These are phyloP conservation scores for Candida adriatica DNA, from an alignment of 805 yeast species.

Conservation along the genomic window DNA sequence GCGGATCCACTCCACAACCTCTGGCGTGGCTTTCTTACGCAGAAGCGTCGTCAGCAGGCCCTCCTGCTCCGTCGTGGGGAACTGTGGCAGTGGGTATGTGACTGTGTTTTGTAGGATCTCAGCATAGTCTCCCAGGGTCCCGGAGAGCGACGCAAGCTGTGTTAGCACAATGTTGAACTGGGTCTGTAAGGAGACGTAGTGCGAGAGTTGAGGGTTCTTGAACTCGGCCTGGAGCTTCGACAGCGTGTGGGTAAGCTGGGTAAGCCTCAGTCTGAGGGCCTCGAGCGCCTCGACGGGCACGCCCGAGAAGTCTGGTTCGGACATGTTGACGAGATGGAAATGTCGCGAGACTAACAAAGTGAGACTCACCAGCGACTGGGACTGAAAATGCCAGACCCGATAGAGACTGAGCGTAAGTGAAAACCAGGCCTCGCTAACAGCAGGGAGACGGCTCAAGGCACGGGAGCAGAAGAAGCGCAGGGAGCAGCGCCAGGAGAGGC, in stretches of 20 bases:
- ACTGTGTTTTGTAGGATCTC: conserved; percentile 58
- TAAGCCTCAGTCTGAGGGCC: conserved; percentile 51
- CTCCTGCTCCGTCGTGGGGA: conserved; percentile 81
- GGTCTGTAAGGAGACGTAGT: conserved; percentile 66
- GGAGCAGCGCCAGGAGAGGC: conserved; percentile 3
- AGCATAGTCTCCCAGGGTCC: conserved; percentile 55
- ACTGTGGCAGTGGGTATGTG: conserved; percentile 75
- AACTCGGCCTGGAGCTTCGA: conserved; percentile 49
- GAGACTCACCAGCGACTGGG: too few species aligned
- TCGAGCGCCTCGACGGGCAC: conserved; percentile 60
- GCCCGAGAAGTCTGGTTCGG: conserved; percentile 33
- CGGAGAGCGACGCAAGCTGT: conserved; percentile 73
- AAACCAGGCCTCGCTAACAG: too few species aligned
- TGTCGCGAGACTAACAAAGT: too few species aligned
- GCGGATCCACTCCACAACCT: conserved; percentile 80
- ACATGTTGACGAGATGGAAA: too few species aligned
- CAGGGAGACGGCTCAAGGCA: conserved; percentile 21
- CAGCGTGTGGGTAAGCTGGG: conserved; percentile 58
- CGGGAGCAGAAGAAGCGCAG: conserved; percentile 6
- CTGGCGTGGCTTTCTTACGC: conserved; percentile 85
- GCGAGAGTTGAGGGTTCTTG: conserved; percentile 37
- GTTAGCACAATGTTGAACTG: conserved; percentile 81
- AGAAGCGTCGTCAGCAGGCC: conserved; percentile 76
- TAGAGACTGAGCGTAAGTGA: too few species aligned
- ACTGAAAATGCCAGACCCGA: too few species aligned